phyloP scores from a whole-genome alignment of 768 basidiomycete genomes.

The Tricholoma sp. region DNA sequence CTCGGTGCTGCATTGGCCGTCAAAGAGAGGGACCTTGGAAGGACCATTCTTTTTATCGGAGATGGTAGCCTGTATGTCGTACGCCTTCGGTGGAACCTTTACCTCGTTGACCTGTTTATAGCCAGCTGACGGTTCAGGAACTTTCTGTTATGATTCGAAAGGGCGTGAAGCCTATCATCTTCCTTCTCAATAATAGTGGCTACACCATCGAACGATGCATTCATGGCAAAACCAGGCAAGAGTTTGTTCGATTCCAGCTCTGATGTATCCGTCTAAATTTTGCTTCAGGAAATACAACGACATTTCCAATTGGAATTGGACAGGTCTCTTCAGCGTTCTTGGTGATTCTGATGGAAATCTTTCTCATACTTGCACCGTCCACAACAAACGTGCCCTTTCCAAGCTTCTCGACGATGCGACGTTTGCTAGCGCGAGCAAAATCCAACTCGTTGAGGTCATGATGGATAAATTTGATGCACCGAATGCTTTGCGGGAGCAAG shows the following conservation, averaged over 20 bases:
- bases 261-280: not conserved
- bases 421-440: conserved; percentile 60
- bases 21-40: conserved; percentile 49
- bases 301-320: conserved; percentile 77
- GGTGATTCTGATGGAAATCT: conserved; percentile 46
- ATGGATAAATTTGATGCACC: conserved; percentile 77
- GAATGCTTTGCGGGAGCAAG: conserved; percentile 48
- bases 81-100: not conserved
- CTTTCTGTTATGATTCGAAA: conserved; percentile 76
- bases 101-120: conserved; percentile 19
- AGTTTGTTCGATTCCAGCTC: not conserved
- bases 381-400: conserved; percentile 62
- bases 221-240: conserved; percentile 57
- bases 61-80: conserved; percentile 69
- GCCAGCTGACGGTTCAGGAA: conserved; percentile 79
- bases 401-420: conserved; percentile 54
- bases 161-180: conserved; percentile 75
- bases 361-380: conserved; percentile 61
- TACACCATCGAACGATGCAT: conserved; percentile 86
- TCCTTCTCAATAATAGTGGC: conserved; percentile 74
- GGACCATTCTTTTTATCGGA: conserved; percentile 82
- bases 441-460: conserved; percentile 76
- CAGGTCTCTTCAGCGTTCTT: conserved; percentile 53
- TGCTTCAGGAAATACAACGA: conserved; percentile 74
- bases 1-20: conserved; percentile 83